A percentile compares a stretch with the other conserved stretches of the same genome.
phyloP scores from a whole-genome alignment of 2,329 filamentous ascomycete genomes.

The Blastomyces parvus region DNA sequence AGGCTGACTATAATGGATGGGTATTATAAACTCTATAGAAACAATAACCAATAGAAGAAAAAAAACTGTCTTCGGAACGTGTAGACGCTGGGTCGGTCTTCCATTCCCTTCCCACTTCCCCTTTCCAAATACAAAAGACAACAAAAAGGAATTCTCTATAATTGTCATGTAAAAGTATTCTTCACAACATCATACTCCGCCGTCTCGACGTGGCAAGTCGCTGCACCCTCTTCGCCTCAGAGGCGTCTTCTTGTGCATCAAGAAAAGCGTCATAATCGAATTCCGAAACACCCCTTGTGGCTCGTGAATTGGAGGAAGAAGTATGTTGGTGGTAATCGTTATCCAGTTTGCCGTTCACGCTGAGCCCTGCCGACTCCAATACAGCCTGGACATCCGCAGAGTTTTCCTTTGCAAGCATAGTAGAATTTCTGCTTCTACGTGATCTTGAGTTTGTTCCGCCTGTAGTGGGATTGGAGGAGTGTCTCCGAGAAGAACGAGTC shows the following conservation, averaged over 20 bases:
- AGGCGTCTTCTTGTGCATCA: background rate
- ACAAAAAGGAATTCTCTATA: background rate
- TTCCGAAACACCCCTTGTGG: background rate
- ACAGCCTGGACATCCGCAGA: background rate
- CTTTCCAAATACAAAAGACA: background rate
- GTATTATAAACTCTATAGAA: background rate
- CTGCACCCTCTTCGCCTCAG: slow-evolving; percentile 13
- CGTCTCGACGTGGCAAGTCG: slow-evolving; percentile 26
- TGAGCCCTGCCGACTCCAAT: background rate
- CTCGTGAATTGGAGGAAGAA: background rate
- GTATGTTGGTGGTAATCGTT: background rate
- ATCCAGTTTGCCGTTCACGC: background rate
- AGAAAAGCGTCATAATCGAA: slow-evolving; percentile 2
- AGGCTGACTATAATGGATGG: background rate
- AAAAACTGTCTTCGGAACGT: background rate
- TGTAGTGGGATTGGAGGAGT: slow-evolving; percentile 24
- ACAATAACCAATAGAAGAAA: background rate
- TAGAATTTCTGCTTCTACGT: slow-evolving; percentile 4
- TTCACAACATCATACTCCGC: slow-evolving; percentile 31
- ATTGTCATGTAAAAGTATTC: background rate
- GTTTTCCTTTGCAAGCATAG: background rate
- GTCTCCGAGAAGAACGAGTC: slow-evolving; percentile 23
- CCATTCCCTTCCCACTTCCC: background rate
- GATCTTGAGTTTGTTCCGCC: slow-evolving; percentile 1
- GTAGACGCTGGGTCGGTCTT: background rate